A percentile compares a stretch with the other conserved stretches of the same genome.
Evolutionary conservation across 2,329 filamentous ascomycete genomes (phyloP).

Genomic region (Ophiognomonia clavigignenti-juglandacearum): DNA sequence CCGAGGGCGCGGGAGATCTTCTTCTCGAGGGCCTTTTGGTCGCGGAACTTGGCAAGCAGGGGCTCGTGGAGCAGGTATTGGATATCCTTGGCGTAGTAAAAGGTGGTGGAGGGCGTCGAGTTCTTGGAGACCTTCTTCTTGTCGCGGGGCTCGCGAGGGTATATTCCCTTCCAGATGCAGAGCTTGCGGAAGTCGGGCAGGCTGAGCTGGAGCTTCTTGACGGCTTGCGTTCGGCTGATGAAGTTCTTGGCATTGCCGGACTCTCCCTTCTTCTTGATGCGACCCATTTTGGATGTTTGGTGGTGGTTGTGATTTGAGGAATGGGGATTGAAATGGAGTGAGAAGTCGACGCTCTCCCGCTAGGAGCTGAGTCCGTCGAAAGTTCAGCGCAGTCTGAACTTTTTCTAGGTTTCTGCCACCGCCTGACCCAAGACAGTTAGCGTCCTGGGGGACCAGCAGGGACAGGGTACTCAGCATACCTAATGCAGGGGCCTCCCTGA

Average conservation of each 20-base stretch:
- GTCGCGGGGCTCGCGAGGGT: slow-evolving; percentile 92
- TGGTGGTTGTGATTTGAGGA: slow-evolving; percentile 1
- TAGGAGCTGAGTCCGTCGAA: too few relatives aligned
- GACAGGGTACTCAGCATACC: too few relatives aligned
- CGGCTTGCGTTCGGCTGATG: slow-evolving; percentile 93
- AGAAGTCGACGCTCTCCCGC: too few relatives aligned
- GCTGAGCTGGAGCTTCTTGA: slow-evolving; percentile 96
- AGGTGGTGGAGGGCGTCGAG: slow-evolving; percentile 85
- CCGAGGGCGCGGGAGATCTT: slow-evolving; percentile 93
- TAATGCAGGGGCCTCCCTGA: too few relatives aligned
- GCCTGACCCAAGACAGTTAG: background rate
- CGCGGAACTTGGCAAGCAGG: slow-evolving; percentile 87
- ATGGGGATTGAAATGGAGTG: slow-evolving; percentile 14
- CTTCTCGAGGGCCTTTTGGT: slow-evolving; percentile 94
- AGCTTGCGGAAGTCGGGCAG: slow-evolving; percentile 95
- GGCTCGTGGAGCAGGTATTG: slow-evolving; percentile 98
- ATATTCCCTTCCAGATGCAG: slow-evolving; percentile 99
- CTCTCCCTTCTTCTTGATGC: slow-evolving; percentile 88
- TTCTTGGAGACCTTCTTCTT: slow-evolving; percentile 96
- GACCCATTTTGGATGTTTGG: slow-evolving; percentile 47
- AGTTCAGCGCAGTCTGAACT: too few relatives aligned
- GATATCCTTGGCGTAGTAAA: slow-evolving; percentile 90
- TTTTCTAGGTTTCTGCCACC: slow-evolving; percentile 18
- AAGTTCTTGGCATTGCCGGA: slow-evolving; percentile 96
- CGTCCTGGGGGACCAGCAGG: background rate